Evolutionary conservation across 805 yeast species (phyloP), one percentile per base, ranked within the genome.

Genomic region (Metschnikowia lachancei): DNA sequence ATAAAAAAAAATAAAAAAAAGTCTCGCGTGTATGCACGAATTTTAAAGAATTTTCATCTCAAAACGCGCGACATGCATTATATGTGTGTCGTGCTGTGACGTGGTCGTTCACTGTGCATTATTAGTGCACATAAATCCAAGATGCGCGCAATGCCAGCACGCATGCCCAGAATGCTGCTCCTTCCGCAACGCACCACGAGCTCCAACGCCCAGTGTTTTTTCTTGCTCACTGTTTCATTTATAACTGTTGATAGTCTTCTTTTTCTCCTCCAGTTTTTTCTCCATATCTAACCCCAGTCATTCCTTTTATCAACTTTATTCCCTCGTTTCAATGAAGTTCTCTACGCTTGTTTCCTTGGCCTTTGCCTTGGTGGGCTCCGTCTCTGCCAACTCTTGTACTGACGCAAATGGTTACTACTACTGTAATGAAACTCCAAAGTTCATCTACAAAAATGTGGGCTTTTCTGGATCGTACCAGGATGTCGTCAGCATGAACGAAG

Each of bases 401-500:
- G 63, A 66, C 51, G 76, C 74, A 34, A 77, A 69, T 54, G 96
- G 97, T 57, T 88, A 88, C 75, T 85, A 83, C 76, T 91, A 85
- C 80, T 90, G 97, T 73, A 69, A 78, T 54, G 68, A 80, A 53
- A 87, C 87, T 43, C 60, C 69, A 51, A 91, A 87, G 52, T 75
- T 87, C 50, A 71, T 74, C 49, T 88, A 86, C 75, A 54, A 74
- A 38, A 81, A 82, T 56, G 78, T 94, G 48, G 98, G 98, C 30
- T 88, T 76, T 67, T 78, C 94, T 18, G 97, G 97, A 56, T 70
- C 90, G 18, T 94, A 87, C 74, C 60, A 73, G 58, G 91, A 85
- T 56, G 90, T 94, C 56, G 84, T 91, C 54, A 56, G 65, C 60
- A 91, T 94, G 95, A 82, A 84, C 66, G 81, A 78, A 61, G 49